Evolutionary conservation across 208 protist species (phyloP).

Genomic region (Acanthamoeba sp.): DNA sequence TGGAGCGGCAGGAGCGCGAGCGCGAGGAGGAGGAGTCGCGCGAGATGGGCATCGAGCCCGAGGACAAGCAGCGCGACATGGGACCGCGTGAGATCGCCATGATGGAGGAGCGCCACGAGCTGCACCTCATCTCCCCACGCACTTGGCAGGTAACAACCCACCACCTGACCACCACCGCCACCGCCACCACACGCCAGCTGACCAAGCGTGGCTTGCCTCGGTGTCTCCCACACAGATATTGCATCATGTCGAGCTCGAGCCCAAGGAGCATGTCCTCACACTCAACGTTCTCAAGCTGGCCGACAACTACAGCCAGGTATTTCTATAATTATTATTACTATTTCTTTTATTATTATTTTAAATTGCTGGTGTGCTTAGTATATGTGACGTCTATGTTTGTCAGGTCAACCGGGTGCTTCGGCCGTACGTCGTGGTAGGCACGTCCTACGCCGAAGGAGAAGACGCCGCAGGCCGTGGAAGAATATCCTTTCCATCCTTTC

Average conservation of each 20-base stretch:
- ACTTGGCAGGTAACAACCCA: slow-evolving; percentile 32
- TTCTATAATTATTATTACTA: neutral
- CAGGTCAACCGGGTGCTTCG: neutral
- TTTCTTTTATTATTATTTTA: neutral
- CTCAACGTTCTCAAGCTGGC: slow-evolving; percentile 54
- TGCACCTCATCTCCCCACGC: slow-evolving; percentile 61
- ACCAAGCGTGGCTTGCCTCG: neutral
- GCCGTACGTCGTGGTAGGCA: slow-evolving; percentile 64
- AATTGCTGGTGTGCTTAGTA: too few species aligned
- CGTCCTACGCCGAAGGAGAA: slow-evolving; percentile 39
- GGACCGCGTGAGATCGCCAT: slow-evolving; percentile 33
- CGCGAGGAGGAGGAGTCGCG: slow-evolving; percentile 51
- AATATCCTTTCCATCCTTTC: slow-evolving; percentile 66
- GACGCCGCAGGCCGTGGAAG: slow-evolving; percentile 43
- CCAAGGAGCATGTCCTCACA: slow-evolving; percentile 42
- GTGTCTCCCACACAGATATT: neutral
- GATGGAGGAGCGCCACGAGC: slow-evolving; percentile 56
- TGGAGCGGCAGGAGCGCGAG: slow-evolving; percentile 54
- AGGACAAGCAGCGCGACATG: neutral
- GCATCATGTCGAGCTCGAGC: slow-evolving; percentile 30
- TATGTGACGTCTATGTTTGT: neutral
- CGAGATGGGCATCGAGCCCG: slow-evolving; percentile 16
- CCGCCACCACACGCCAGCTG: neutral
- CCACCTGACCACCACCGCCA: neutral
- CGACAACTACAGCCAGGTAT: slow-evolving; percentile 65